Evolutionary conservation across 1,139 yeast species (phyloP), one percentile per base, ranked within the genome.

Genomic region (Sugiyamaella castrensis): DNA sequence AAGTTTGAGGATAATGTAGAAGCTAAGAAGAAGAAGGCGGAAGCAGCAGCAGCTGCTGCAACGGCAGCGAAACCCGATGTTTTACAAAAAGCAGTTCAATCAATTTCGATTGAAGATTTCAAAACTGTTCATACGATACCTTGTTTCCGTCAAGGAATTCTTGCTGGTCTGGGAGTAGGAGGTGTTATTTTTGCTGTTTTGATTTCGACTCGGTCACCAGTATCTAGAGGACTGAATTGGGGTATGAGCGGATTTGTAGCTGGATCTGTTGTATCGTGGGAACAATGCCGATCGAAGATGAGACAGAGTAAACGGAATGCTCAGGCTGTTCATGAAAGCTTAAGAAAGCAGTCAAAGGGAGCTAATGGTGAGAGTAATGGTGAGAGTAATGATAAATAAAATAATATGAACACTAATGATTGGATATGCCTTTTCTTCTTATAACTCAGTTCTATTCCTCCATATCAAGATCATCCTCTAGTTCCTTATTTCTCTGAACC

Each of bases 231-330:
- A 1, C 71, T 81, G 30, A 87, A 89, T 65, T 91, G 97, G 96
- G 83, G 84, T 5, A 75, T 87, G 45, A 86, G 87, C 40, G 95
- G 95, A 3, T 80, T 89, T 57, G 69, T 87, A 53, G 66, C 88
- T 33, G 97, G 96, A 1, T 82, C 87, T 46, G 75, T 86, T 0
- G 82, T 87, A 33, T 87, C 95, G 0, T 91, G 96, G 96, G 96
- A 91, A 66, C 95, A 87, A 67, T 91, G 98, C 65, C 74, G 96
- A 52, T 76, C 81, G 45, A 75, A 81, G 48, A 73, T 95, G 63
- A 74, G 84, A 60, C 76, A 78, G 57, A 81, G 84, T 40, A 73
- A 79, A 60, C 75, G 76, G 55, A 80, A 82, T 54, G 80, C 86
- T 55, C 81, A 58, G 12, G 24, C 47, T n/a, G 42, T 43, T 3